Conservation (phyloP, 2,329 filamentous ascomycete species). For the Fusarium anguioides region DNA sequence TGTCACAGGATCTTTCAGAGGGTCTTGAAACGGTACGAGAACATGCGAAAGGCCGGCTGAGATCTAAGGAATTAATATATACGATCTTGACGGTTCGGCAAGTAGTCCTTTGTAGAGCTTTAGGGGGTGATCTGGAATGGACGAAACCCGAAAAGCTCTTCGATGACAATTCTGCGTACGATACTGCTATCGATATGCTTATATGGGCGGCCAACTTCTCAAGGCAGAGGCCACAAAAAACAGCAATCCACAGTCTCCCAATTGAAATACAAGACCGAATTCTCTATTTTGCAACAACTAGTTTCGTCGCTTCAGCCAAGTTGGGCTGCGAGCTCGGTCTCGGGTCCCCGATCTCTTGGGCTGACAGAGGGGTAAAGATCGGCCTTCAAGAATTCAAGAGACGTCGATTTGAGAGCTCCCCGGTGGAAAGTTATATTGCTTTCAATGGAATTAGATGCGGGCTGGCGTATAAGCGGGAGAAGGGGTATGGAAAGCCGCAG, state of each 20-base stretch:
- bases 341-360: constrained; percentile 22
- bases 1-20: constrained; percentile 11
- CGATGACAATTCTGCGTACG: not conserved
- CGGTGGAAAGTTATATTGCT: too few relatives aligned
- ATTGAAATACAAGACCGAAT: constrained; percentile 34
- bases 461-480: too few relatives aligned
- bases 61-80: not conserved
- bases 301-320: constrained; percentile 19
- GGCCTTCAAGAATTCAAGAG: not conserved
- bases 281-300: constrained; percentile 11
- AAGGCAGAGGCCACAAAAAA: not conserved
- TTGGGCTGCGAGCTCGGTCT: constrained; percentile 20
- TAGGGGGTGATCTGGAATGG: not conserved
- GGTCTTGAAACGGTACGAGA: constrained; percentile 30
- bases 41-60: not conserved
- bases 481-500: too few relatives aligned
- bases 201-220: constrained; percentile 24
- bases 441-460: too few relatives aligned
- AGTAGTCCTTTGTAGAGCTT: constrained; percentile 22
- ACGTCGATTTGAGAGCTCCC: not conserved
- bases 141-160: constrained; percentile 27
- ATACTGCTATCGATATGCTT: constrained; percentile 33
- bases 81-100: constrained; percentile 28
- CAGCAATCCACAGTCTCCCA: constrained; percentile 25
- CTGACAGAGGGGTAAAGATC: constrained; percentile 22